Evolutionary conservation across 805 yeast species (phyloP).

Genomic region (Metschnikowia cubensis): DNA sequence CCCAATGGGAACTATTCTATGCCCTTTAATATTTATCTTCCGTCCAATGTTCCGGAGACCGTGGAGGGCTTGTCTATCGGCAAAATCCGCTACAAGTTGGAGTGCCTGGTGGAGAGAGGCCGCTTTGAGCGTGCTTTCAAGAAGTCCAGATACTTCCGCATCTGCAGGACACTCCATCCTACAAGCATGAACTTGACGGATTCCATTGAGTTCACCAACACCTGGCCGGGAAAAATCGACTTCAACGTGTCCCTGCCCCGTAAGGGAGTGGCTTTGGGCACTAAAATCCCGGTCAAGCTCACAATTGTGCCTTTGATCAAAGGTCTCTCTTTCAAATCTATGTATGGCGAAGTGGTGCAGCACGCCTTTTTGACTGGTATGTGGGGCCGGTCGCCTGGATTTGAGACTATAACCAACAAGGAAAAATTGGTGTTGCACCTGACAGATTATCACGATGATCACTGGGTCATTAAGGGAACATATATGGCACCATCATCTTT

Average conservation of each 20-base stretch:
- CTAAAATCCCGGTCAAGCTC: conserved; percentile 38
- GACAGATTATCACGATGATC: conserved; percentile 26
- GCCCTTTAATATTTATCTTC: conserved; percentile 44
- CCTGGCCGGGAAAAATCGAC: conserved; percentile 53
- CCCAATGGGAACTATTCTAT: conserved; percentile 52
- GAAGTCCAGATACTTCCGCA: conserved; percentile 38
- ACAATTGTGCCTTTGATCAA: conserved; percentile 46
- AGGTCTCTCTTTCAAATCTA: conserved; percentile 37
- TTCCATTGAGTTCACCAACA: conserved; percentile 44
- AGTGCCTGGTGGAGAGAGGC: conserved; percentile 40
- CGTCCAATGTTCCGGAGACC: conserved; percentile 47
- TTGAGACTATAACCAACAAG: conserved; percentile 30
- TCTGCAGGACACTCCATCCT: conserved; percentile 42
- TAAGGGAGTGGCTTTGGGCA: conserved; percentile 47
- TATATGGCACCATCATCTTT: conserved; percentile 40
- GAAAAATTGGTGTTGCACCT: conserved; percentile 22
- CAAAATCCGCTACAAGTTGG: conserved; percentile 40
- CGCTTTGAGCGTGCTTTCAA: conserved; percentile 36
- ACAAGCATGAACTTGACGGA: conserved; percentile 37
- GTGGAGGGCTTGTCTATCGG: conserved; percentile 47
- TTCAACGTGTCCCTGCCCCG: conserved; percentile 43
- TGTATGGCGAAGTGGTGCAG: conserved; percentile 33
- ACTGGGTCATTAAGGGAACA: conserved; percentile 44
- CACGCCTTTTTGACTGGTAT: conserved; percentile 31
- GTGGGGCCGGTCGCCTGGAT: conserved; percentile 40